Evolutionary conservation across 2,329 filamentous ascomycete genomes (phyloP).

Genomic region (Fusarium subtropicale): DNA sequence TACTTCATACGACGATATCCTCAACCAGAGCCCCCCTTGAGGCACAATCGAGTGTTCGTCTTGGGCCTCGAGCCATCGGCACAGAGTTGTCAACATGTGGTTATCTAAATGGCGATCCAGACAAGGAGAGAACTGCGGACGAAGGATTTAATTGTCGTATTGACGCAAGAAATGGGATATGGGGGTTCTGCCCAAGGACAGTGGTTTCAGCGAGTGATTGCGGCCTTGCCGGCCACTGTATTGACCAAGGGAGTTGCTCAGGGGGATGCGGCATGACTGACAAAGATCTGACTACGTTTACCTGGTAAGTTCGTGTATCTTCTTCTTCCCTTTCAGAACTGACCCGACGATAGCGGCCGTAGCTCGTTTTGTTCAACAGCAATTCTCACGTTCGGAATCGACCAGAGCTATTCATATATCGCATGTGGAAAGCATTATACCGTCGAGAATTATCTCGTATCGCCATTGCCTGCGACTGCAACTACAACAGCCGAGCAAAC

Average conservation of each 20-base stretch:
- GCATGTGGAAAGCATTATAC: slow-evolving; percentile 50
- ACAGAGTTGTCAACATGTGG: slow-evolving; percentile 49
- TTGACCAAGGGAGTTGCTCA: slow-evolving; percentile 50
- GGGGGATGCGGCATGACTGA: slow-evolving; percentile 49
- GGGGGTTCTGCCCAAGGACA: slow-evolving; percentile 55
- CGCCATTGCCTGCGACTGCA: slow-evolving; percentile 16
- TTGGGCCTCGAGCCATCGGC: slow-evolving; percentile 18
- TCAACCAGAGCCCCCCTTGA: not conserved
- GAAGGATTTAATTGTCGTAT: slow-evolving; percentile 53
- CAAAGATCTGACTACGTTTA: slow-evolving; percentile 49
- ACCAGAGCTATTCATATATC: slow-evolving; percentile 54
- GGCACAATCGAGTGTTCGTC: not conserved
- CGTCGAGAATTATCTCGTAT: slow-evolving; percentile 46
- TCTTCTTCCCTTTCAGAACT: not conserved
- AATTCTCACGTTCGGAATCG: slow-evolving; percentile 49
- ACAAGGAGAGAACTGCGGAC: slow-evolving; percentile 48
- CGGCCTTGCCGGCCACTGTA: slow-evolving; percentile 53
- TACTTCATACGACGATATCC: not conserved
- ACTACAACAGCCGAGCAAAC: slow-evolving; percentile 5
- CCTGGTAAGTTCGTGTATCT: slow-evolving; percentile 48
- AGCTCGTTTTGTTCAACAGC: slow-evolving; percentile 51
- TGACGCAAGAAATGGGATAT: slow-evolving; percentile 51
- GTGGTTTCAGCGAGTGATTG: slow-evolving; percentile 54
- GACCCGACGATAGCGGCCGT: not conserved
- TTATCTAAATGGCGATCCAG: slow-evolving; percentile 49